Evolutionary conservation across 331 rosid genomes (phyloP).

Genomic region (Arachis monticola): DNA sequence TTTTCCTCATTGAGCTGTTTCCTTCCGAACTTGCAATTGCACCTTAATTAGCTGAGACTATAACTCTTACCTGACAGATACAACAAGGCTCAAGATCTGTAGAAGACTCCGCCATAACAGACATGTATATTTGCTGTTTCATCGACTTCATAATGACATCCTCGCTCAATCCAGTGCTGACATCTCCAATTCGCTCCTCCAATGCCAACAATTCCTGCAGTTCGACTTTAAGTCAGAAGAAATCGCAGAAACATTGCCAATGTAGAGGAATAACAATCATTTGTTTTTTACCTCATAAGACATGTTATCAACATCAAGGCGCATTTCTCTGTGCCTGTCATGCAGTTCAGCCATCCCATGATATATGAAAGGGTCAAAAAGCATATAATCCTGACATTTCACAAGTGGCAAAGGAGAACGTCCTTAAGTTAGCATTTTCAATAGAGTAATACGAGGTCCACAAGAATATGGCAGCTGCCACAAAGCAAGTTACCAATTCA

Average conservation of each 20-base stretch:
- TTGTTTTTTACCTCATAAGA: slow-evolving; percentile 72
- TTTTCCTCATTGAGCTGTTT: no score
- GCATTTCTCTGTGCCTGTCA: slow-evolving; percentile 93
- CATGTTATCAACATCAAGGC: slow-evolving; percentile 94
- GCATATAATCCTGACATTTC: slow-evolving; percentile 72
- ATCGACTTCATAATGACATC: slow-evolving; percentile 56
- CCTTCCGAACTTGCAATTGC: no score
- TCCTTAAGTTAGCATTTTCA: slow-evolving; percentile 33
- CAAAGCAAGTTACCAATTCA: slow-evolving; percentile 29
- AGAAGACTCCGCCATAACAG: slow-evolving; percentile 44
- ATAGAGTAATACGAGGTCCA: slow-evolving; percentile 12
- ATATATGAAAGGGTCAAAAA: slow-evolving; percentile 74
- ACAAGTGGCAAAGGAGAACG: slow-evolving; percentile 37
- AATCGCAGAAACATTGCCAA: slow-evolving; percentile 25
- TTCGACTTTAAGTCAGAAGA: slow-evolving; percentile 38
- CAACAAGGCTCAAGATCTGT: slow-evolving; percentile 76
- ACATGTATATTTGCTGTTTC: slow-evolving; percentile 51
- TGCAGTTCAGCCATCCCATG: slow-evolving; percentile 83
- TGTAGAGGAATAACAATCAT: slow-evolving; percentile 37
- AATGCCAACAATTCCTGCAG: slow-evolving; percentile 80
- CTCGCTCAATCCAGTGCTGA: slow-evolving; percentile 77
- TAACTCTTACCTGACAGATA: slow-evolving; percentile 70
- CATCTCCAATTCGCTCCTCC: slow-evolving; percentile 86
- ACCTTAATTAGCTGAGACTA: slow-evolving; percentile 2
- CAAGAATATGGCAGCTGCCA: slow-evolving; percentile 6